Evolutionary conservation across 1,139 yeast species (phyloP).

Genomic region (Suhomyces ambrosiae): DNA sequence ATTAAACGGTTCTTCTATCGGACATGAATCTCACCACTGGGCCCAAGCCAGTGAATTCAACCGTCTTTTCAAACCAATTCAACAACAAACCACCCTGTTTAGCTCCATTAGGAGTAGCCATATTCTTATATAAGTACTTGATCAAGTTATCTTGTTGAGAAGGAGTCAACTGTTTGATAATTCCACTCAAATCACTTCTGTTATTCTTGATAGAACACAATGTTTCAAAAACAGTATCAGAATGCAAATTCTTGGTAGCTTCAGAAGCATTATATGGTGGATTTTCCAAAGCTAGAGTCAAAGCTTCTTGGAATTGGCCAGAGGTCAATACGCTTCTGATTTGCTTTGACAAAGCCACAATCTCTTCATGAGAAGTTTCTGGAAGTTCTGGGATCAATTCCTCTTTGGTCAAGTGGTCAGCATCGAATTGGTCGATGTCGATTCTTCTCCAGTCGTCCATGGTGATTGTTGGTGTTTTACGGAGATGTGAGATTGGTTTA

Average conservation of each 20-base stretch:
- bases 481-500: no score
- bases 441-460: slow-evolving; percentile 73
- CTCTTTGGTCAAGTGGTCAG: slow-evolving; percentile 68
- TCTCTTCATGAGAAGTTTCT: slow-evolving; percentile 47
- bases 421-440: slow-evolving; percentile 88
- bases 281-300: slow-evolving; percentile 60
- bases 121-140: slow-evolving; percentile 84
- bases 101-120: slow-evolving; percentile 76
- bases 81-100: slow-evolving; percentile 85
- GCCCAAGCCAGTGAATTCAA: slow-evolving; percentile 83
- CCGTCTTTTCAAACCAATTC: slow-evolving; percentile 90
- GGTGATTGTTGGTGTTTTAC: slow-evolving; percentile 9
- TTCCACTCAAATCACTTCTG: slow-evolving; percentile 58
- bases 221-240: slow-evolving; percentile 68
- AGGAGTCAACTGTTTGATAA: slow-evolving; percentile 58
- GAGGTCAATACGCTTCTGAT: slow-evolving; percentile 66
- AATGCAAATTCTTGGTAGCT: slow-evolving; percentile 50
- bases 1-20: slow-evolving; percentile 76
- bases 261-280: slow-evolving; percentile 86
- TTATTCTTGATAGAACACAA: slow-evolving; percentile 70
- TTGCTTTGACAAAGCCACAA: slow-evolving; percentile 56
- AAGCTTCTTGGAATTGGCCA: slow-evolving; percentile 73
- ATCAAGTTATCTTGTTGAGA: slow-evolving; percentile 78
- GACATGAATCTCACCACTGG: slow-evolving; percentile 84
- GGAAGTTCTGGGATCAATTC: slow-evolving; percentile 61